Conservation (phyloP, 306 rosid genomes). For the Cucurbita moschata region DNA sequence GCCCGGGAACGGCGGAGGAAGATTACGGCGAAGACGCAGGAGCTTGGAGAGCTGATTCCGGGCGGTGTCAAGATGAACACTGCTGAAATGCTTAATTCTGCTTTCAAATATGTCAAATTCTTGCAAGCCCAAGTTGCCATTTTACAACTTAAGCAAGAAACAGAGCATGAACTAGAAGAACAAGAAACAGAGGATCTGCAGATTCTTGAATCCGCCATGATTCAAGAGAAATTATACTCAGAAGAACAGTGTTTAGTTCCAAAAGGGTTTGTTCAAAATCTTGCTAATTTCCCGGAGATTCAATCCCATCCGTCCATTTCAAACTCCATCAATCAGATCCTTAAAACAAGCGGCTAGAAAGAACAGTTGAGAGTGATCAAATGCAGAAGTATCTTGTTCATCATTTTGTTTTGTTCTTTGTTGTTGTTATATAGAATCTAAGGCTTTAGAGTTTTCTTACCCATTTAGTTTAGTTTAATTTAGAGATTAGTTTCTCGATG, state of each 20-base stretch:
- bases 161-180: background rate
- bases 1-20: slow-evolving; percentile 78
- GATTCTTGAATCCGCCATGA: slow-evolving; percentile 27
- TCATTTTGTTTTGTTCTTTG: background rate
- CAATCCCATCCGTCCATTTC: slow-evolving; percentile 24
- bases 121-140: slow-evolving; percentile 53
- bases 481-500: background rate
- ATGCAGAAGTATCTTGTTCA: background rate
- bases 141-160: slow-evolving; percentile 31
- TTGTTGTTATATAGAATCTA: background rate
- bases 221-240: slow-evolving; percentile 56
- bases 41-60: slow-evolving; percentile 64
- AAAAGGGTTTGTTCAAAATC: slow-evolving; percentile 20
- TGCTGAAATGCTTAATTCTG: slow-evolving; percentile 74
- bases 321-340: slow-evolving; percentile 18
- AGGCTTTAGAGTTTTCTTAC: background rate
- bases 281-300: slow-evolving; percentile 17
- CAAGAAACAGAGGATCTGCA: slow-evolving; percentile 13
- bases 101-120: slow-evolving; percentile 55
- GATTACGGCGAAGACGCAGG: slow-evolving; percentile 54
- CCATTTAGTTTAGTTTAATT: background rate
- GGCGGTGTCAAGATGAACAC: slow-evolving; percentile 77
- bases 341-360: background rate
- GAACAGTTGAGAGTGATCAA: background rate
- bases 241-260: slow-evolving; percentile 61